phyloP scores from a whole-genome alignment of 768 basidiomycete species.

The Naganishia randhawae region DNA sequence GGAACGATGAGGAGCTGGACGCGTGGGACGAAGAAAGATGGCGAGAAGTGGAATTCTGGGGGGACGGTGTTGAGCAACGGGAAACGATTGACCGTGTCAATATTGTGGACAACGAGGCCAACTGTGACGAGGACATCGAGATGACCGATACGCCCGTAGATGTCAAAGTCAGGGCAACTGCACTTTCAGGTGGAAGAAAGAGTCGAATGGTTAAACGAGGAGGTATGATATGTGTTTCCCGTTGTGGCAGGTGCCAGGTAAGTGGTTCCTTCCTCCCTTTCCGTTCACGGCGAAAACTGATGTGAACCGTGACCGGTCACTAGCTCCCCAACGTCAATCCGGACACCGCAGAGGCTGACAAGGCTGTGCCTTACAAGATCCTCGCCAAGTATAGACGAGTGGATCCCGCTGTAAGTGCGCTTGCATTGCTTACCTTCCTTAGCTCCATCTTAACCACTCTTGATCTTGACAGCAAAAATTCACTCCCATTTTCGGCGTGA shows the following conservation, averaged over 20 bases:
- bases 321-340: slow-evolving; percentile 29
- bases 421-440: neutral
- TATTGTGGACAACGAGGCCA: neutral
- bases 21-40: slow-evolving; percentile 28
- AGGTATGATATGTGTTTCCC: slow-evolving; percentile 22
- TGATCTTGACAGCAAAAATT: slow-evolving; percentile 15
- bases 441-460: neutral
- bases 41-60: slow-evolving; percentile 26
- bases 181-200: neutral
- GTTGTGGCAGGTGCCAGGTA: slow-evolving; percentile 30
- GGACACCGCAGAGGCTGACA: slow-evolving; percentile 25
- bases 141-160: neutral
- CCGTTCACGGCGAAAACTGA: neutral
- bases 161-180: neutral
- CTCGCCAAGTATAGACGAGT: slow-evolving; percentile 29
- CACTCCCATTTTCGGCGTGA: slow-evolving; percentile 29
- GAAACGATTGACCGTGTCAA: neutral
- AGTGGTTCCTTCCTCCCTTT: neutral
- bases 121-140: neutral
- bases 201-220: neutral
- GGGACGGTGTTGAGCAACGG: neutral
- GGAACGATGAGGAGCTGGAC: neutral
- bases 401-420: slow-evolving; percentile 26
- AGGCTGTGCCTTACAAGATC: slow-evolving; percentile 27
- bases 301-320: neutral